Conservation (phyloP, 495 filamentous ascomycete species). For the Podospora bellae-mahoneyi region DNA sequence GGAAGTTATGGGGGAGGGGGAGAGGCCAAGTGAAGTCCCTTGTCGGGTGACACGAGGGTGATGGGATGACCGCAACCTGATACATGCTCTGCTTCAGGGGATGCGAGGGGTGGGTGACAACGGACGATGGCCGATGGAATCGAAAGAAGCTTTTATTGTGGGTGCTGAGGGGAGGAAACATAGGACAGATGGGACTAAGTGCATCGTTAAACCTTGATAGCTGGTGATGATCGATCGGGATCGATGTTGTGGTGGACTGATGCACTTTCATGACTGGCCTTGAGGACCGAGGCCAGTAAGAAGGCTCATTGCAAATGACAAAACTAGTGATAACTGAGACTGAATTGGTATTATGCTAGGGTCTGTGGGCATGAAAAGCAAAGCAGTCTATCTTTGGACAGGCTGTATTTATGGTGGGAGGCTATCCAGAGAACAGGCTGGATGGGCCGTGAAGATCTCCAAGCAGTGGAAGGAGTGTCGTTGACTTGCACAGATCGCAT, state of each 20-base stretch:
- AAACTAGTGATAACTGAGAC: conserved; percentile 11
- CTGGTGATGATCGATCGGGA: not conserved
- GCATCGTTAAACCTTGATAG: not conserved
- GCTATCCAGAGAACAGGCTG: conserved; percentile 21
- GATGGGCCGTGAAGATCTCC: conserved; percentile 22
- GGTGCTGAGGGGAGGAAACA: not conserved
- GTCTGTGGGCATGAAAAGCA: conserved; percentile 7
- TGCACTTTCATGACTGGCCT: not conserved
- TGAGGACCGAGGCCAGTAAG: too few relatives aligned
- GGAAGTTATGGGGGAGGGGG: not conserved
- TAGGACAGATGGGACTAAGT: not conserved
- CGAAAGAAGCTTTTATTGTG: conserved; percentile 5
- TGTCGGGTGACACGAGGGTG: conserved; percentile 13
- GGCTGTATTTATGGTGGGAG: conserved; percentile 8
- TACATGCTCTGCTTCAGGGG: conserved; percentile 14
- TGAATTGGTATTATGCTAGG: conserved; percentile 1
- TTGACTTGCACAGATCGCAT: conserved; percentile 10
- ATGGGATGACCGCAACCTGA: conserved; percentile 25
- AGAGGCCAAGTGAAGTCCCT: not conserved
- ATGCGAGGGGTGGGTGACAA: not conserved
- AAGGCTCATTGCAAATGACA: not conserved
- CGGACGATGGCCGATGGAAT: not conserved
- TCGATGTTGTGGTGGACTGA: not conserved
- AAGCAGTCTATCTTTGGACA: conserved; percentile 1
- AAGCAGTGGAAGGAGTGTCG: conserved; percentile 8